A percentile compares a stretch with the other conserved stretches of the same genome.
These are phyloP conservation scores for Gossypium schwendimanii DNA, from an alignment of 441 rosid genomes.

Conservation along the genomic window DNA sequence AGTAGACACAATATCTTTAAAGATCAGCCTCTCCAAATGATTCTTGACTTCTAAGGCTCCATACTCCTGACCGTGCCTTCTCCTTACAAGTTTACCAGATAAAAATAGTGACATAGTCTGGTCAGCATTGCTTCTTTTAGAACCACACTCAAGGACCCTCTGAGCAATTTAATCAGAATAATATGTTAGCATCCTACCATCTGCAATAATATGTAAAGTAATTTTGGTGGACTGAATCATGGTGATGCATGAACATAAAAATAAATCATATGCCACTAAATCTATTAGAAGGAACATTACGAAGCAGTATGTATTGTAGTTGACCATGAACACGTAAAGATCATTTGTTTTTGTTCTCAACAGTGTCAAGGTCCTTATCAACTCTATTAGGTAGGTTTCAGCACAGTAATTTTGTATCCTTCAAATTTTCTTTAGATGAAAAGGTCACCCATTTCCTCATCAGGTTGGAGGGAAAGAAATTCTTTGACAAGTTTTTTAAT, in stretches of 20 bases:
- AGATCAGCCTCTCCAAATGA: slow-evolving; percentile 61
- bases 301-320: not conserved
- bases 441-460: not conserved
- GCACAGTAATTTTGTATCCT: not conserved
- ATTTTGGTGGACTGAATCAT: not conserved
- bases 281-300: not conserved
- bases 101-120: slow-evolving; percentile 66
- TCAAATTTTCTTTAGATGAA: not conserved
- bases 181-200: slow-evolving; percentile 12
- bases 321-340: not conserved
- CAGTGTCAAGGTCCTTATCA: not conserved
- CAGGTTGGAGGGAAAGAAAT: not conserved
- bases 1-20: slow-evolving; percentile 70
- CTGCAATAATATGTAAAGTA: not conserved
- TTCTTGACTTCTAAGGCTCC: slow-evolving; percentile 75
- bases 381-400: not conserved
- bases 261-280: not conserved
- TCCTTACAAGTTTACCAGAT: slow-evolving; percentile 66
- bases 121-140: slow-evolving; percentile 46
- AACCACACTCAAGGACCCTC: slow-evolving; percentile 89
- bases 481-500: not conserved
- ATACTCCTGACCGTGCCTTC: slow-evolving; percentile 79
- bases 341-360: not conserved
- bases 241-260: not conserved
- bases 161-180: slow-evolving; percentile 34